phyloP scores from a whole-genome alignment of 768 basidiomycete genomes.

The Imleria badia region DNA sequence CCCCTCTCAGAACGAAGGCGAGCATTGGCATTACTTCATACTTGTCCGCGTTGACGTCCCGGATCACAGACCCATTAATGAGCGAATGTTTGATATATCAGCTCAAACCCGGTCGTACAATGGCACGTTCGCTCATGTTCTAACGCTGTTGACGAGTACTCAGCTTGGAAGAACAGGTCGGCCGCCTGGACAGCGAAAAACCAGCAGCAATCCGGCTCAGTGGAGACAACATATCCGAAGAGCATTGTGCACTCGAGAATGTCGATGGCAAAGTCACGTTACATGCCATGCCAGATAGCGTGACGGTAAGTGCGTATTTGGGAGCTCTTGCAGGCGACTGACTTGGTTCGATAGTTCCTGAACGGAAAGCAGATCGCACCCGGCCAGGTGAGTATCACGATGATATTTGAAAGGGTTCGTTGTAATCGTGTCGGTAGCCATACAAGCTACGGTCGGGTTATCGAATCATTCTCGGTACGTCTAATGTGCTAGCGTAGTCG shows the following conservation, averaged over 20 bases:
- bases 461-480: slow-evolving; percentile 89
- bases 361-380: slow-evolving; percentile 88
- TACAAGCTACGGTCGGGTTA: slow-evolving; percentile 91
- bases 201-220: slow-evolving; percentile 88
- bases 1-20: slow-evolving; percentile 65
- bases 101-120: slow-evolving; percentile 80
- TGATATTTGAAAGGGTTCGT: slow-evolving; percentile 1
- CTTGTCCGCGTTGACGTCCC: slow-evolving; percentile 5
- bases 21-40: slow-evolving; percentile 17
- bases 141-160: slow-evolving; percentile 9
- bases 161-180: slow-evolving; percentile 52
- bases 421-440: slow-evolving; percentile 40
- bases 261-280: slow-evolving; percentile 81
- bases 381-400: slow-evolving; percentile 56
- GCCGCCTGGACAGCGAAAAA: slow-evolving; percentile 80
- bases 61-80: slow-evolving; percentile 82
- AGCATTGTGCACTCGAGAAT: slow-evolving; percentile 93
- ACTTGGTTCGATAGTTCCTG: slow-evolving; percentile 59
- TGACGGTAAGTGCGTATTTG: slow-evolving; percentile 58
- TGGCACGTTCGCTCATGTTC: slow-evolving; percentile 43
- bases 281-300: slow-evolving; percentile 73
- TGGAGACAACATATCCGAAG: slow-evolving; percentile 86
- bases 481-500: not conserved
- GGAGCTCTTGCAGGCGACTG: slow-evolving; percentile 6
- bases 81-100: slow-evolving; percentile 94